Evolutionary conservation across 2,329 filamentous ascomycete species (phyloP), one percentile per base, ranked within the genome.

Genomic region (Penicillium occitanis): DNA sequence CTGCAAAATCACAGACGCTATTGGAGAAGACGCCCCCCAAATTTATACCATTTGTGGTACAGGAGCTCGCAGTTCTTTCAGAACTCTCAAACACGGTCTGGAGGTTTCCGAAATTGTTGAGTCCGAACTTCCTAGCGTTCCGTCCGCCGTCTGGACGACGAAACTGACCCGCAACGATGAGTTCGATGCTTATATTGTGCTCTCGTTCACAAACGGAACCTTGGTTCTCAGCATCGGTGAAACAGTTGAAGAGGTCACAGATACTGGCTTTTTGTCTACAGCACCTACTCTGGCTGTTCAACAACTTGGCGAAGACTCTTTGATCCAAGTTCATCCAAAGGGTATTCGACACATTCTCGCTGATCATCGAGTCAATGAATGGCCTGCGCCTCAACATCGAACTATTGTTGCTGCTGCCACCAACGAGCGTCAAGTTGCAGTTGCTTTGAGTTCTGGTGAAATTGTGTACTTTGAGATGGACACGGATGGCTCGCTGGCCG

Each of bases 391-490:
- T 0, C 90, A 96, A 71, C 94, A 99, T 82, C 88, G 95, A 25
- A 96, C 94, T 0, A 98, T 99, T 69, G 93, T 98, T 57, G 92
- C 94, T 8, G 96, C 94, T 40, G 90, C 94, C 1, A 95, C 94
- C 17, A 99, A 99, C 73, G 89, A 94, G 72, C 88, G 91, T 50
- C 95, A 99, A 79, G 92, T 99, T 30, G 93, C 93, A 3, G 90
- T 98, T 60, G 95, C 95, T 0, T 83, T 99, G 30, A 98, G 93
- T 75, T 97, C 93, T 8, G 94, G 94, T 44, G 95, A 99, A 77
- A 94, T 99, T 69, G 91, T 97, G 50, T 99, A 98, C 75, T 99
- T 99, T 71, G 96, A 99, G 76, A 94, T 97, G 88, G 95, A 97
- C 73, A 86, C 88, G 0, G 94, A 98, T 77, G 93, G 93, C 35